These are phyloP conservation scores for Aspergillus carbonarius DNA, from an alignment of 2,329 filamentous ascomycete species.

Conservation along the genomic window DNA sequence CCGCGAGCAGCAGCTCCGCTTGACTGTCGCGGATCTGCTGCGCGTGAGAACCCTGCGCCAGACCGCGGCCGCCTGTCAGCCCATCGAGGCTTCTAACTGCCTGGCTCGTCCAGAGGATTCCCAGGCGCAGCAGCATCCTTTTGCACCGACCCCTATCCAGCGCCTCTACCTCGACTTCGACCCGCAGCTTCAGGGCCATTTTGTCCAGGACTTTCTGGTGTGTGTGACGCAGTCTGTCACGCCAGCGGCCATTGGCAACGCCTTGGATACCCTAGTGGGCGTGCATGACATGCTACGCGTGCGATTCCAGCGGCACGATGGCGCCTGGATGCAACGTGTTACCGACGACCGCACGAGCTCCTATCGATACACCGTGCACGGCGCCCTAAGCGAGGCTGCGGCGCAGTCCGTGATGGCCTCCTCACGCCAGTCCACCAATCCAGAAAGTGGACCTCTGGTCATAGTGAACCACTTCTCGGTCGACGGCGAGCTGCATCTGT, in stretches of 20 bases:
- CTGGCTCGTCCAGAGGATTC: not conserved
- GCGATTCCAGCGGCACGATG: constrained; percentile 1
- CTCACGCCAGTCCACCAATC: not conserved
- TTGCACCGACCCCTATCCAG: constrained; percentile 27
- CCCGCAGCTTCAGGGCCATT: constrained; percentile 14
- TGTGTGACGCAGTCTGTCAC: constrained; percentile 7
- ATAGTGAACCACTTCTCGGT: constrained; percentile 1
- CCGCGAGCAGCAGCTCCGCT: not conserved
- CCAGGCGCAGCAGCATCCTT: not conserved
- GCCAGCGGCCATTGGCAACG: constrained; percentile 6
- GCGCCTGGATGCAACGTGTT: constrained; percentile 8
- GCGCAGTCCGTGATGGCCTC: not conserved
- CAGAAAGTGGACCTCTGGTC: constrained; percentile 7
- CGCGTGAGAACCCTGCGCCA: not conserved
- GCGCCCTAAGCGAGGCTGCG: not conserved
- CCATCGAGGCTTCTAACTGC: not conserved
- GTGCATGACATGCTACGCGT: constrained; percentile 25
- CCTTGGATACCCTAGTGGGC: constrained; percentile 16
- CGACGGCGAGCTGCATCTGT: constrained; percentile 6
- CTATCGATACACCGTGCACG: not conserved
- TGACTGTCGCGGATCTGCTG: not conserved
- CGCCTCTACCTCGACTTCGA: constrained; percentile 20
- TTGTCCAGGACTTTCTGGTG: constrained; percentile 27
- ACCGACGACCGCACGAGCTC: not conserved
- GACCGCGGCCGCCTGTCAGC: not conserved